Conservation (phyloP, 441 rosid genomes). For the Eruca vesicaria region DNA sequence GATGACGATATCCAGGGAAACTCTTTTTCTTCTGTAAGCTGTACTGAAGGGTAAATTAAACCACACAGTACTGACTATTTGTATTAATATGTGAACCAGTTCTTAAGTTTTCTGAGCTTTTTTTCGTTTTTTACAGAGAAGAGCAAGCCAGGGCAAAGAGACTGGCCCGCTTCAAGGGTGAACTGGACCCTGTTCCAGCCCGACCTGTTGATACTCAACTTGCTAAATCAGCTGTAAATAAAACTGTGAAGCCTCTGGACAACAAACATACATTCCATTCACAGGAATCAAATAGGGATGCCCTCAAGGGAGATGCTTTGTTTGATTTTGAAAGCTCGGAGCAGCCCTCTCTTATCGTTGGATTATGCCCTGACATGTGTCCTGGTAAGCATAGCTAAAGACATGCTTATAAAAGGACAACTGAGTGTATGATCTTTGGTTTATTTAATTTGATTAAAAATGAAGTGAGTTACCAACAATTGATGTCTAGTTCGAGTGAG, state of each 20-base stretch:
- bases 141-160: conserved; percentile 94
- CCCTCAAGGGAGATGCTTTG: conserved; percentile 40
- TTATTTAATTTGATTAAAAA: conserved; percentile 25
- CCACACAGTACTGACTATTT: conserved; percentile 18
- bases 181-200: conserved; percentile 55
- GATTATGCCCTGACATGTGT: conserved; percentile 97
- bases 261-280: conserved; percentile 42
- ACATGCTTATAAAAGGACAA: conserved; percentile 17
- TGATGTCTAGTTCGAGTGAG: conserved; percentile 20
- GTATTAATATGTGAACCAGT: conserved; percentile 5
- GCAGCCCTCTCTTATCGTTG: conserved; percentile 63
- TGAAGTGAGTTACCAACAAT: background rate
- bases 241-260: conserved; percentile 38
- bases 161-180: conserved; percentile 81
- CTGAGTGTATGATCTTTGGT: conserved; percentile 17
- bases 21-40: conserved; percentile 44
- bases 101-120: conserved; percentile 20
- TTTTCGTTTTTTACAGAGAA: conserved; percentile 53
- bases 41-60: conserved; percentile 62
- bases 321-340: conserved; percentile 61
- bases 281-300: conserved; percentile 45
- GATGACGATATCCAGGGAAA: conserved; percentile 50
- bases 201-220: conserved; percentile 43
- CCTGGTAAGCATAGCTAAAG: conserved; percentile 67
- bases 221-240: conserved; percentile 43